Conservation (phyloP, 768 basidiomycete genomes). For the Phallus indusiatus region DNA sequence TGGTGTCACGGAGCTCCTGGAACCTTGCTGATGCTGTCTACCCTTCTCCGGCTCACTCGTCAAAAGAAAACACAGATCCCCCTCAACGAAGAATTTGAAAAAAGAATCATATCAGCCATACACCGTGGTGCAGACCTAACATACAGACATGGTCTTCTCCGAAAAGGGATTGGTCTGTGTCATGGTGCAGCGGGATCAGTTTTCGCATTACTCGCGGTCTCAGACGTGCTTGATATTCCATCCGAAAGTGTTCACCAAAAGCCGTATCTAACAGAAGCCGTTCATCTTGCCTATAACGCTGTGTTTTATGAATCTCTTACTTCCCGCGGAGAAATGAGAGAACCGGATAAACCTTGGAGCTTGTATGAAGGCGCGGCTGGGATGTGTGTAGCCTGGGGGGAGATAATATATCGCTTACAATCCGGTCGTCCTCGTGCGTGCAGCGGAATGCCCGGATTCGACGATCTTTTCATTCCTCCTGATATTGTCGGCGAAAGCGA, state of each 20-base stretch:
- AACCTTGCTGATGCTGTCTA: slow-evolving; percentile 38
- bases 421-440: no score
- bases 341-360: slow-evolving; percentile 45
- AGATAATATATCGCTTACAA: slow-evolving; percentile 18
- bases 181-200: slow-evolving; percentile 49
- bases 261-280: slow-evolving; percentile 30
- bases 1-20: slow-evolving; percentile 20
- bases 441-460: no score
- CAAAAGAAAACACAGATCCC: slow-evolving; percentile 15
- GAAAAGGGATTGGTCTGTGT: slow-evolving; percentile 52
- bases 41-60: slow-evolving; percentile 19
- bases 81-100: slow-evolving; percentile 16
- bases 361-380: slow-evolving; percentile 51
- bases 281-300: slow-evolving; percentile 40
- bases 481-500: no score
- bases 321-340: slow-evolving; percentile 30
- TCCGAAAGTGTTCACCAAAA: slow-evolving; percentile 6
- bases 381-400: slow-evolving; percentile 49
- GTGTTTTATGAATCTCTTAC: slow-evolving; percentile 25
- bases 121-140: slow-evolving; percentile 19
- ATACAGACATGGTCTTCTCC: slow-evolving; percentile 32
- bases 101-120: slow-evolving; percentile 23
- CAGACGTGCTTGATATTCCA: slow-evolving; percentile 31
- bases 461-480: no score
- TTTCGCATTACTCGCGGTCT: slow-evolving; percentile 40